phyloP scores from a whole-genome alignment of 1,284 basidiomycete species.

The Stereum hirsutum region DNA sequence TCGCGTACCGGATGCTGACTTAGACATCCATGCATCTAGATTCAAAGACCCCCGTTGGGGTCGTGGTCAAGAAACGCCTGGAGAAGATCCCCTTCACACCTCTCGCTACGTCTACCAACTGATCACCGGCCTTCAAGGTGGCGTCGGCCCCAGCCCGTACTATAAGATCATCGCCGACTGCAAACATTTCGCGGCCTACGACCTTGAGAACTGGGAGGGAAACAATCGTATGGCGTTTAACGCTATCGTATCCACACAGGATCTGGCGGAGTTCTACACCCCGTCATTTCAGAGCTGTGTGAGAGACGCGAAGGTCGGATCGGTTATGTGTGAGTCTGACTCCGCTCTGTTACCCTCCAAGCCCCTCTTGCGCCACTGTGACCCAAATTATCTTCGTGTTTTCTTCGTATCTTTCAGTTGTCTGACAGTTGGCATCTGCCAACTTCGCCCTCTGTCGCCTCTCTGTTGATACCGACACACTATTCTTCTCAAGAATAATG shows the following conservation, averaged over 20 bases:
- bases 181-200: slow-evolving; percentile 52
- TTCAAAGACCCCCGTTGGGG: slow-evolving; percentile 57
- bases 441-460: too few relatives aligned
- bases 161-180: slow-evolving; percentile 45
- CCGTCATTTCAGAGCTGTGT: slow-evolving; percentile 48
- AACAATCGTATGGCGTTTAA: slow-evolving; percentile 38
- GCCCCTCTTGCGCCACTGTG: too few relatives aligned
- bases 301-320: slow-evolving; percentile 45
- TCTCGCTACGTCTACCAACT: slow-evolving; percentile 44
- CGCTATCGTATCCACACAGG: slow-evolving; percentile 43
- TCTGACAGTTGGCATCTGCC: too few relatives aligned
- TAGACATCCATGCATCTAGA: too few relatives aligned
- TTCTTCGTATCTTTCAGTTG: too few relatives aligned
- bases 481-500: too few relatives aligned
- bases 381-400: too few relatives aligned
- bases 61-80: slow-evolving; percentile 50
- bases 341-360: too few relatives aligned
- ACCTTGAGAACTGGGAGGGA: slow-evolving; percentile 45
- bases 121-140: slow-evolving; percentile 45
- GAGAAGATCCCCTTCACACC: slow-evolving; percentile 46
- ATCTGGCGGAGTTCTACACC: slow-evolving; percentile 45
- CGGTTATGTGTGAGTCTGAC: slow-evolving; percentile 57
- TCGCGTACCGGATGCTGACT: too few relatives aligned
- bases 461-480: too few relatives aligned
- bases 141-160: slow-evolving; percentile 38